phyloP scores from a whole-genome alignment of 495 filamentous ascomycete genomes.

The Gamarada debralockiae region DNA sequence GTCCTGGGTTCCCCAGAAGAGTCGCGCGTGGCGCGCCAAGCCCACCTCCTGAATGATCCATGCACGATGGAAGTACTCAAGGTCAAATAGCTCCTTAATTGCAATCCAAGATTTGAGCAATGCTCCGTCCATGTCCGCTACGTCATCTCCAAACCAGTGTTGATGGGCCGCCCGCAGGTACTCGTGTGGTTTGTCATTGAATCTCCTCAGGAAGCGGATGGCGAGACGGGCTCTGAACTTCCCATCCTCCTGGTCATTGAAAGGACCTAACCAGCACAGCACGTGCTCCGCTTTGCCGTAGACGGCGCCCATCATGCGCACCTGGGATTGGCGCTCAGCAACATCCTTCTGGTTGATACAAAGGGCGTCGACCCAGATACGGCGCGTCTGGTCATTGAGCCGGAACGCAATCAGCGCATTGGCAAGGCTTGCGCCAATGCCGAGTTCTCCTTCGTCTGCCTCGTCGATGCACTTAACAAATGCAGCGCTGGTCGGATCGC shows the following conservation, averaged over 20 bases:
- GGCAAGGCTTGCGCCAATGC: constrained; percentile 2
- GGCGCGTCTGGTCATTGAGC: background rate
- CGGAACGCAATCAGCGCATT: constrained; percentile 7
- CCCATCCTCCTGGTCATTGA: background rate
- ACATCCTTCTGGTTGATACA: constrained; percentile 21
- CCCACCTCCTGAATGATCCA: constrained; percentile 15
- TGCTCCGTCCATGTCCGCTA: constrained; percentile 2
- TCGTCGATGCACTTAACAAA: constrained; percentile 1
- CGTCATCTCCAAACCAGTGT: constrained; percentile 2
- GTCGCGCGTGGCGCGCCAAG: constrained; percentile 6
- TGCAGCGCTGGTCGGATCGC: background rate
- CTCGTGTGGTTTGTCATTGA: constrained; percentile 2
- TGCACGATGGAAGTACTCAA: constrained; percentile 13
- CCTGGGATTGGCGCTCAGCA: constrained; percentile 16
- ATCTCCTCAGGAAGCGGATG: constrained; percentile 1
- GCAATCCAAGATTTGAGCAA: constrained; percentile 7
- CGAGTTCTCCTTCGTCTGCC: background rate
- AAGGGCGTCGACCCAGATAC: constrained; percentile 19
- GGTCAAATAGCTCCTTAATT: constrained; percentile 11
- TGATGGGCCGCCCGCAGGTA: background rate
- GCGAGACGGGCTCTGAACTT: constrained; percentile 3
- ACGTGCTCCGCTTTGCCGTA: constrained; percentile 10
- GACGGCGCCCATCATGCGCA: constrained; percentile 14
- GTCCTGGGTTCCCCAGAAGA: constrained; percentile 3
- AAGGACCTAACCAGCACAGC: constrained; percentile 14